These are phyloP conservation scores for Dendrobium officinale DNA, from an alignment of 106 monocot species.

Conservation along the genomic window DNA sequence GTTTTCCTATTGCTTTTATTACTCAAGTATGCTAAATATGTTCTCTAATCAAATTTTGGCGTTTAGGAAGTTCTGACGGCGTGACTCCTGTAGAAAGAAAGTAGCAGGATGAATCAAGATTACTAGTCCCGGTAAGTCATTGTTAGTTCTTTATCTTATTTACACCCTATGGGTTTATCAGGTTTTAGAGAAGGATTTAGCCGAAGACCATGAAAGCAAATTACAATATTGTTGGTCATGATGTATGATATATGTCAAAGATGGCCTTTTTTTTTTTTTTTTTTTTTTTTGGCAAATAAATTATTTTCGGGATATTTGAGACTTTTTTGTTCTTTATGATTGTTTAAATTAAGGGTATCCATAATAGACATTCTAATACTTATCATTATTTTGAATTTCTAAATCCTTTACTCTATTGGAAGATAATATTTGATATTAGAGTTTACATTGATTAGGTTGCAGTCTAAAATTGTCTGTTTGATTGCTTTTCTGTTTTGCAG, in stretches of 20 bases:
- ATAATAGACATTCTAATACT: too few species aligned
- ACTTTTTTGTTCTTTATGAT: too few species aligned
- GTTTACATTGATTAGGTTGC: not conserved
- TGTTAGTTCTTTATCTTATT: not conserved
- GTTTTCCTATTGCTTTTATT: not conserved
- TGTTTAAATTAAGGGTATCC: too few species aligned
- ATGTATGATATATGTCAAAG: too few species aligned
- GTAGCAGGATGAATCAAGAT: not conserved
- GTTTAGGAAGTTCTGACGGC: slow-evolving; percentile 5
- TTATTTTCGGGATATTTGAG: too few species aligned
- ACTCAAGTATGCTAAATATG: not conserved
- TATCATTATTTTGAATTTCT: too few species aligned
- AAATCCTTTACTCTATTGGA: too few species aligned
- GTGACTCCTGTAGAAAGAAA: slow-evolving; percentile 2
- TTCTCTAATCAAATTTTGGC: not conserved
- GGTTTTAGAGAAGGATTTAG: not conserved
- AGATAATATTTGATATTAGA: not conserved
- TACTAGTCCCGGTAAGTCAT: slow-evolving; percentile 2
- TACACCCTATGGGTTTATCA: not conserved
- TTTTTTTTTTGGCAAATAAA: too few species aligned
- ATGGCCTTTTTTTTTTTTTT: too few species aligned
- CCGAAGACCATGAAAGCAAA: not conserved
- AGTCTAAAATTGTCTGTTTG: not conserved
- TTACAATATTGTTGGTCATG: too few species aligned
- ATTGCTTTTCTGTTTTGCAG: not conserved